Base-by-base conservation (phyloP, 345 rosid genomes). In the Syzygium aqueum region DNA sequence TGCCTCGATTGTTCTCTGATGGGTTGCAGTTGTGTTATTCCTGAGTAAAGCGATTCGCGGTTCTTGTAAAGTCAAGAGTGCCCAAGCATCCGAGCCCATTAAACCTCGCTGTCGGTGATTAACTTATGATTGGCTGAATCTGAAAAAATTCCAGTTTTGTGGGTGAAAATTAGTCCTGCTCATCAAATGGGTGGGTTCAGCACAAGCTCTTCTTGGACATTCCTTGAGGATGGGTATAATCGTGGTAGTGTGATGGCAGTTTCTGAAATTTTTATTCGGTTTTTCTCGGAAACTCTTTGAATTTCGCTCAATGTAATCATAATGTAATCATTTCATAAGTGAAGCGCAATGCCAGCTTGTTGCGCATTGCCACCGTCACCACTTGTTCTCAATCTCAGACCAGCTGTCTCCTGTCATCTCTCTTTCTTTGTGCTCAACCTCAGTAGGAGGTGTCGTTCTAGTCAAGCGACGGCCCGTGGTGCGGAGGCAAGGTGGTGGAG, bases 391-490 rank as follows among this genome's bases (percentile, higher is more conserved):
- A 37, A 67, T 7, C 46, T 17, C 25, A 17, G 13, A 3, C 80
- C 46, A 1, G 1, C 13, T 21, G 7, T 8, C 46, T 67, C 12
- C 1, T 33, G 46, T 1, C 78, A 4, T 67, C 78, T 67, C 77
- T 28, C 78, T 30, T 65, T 65, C 46, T 33, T 67, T 0, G 25
- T 8, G 25, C 3, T 67, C 77, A 19, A 16, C 12, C 43, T 65
- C 43, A 2, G 63, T 23, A 9, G 40, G 22, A 9, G 40, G 22
- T 7, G 23, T 30, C 30, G 22, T 16, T 30, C 77, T 30, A 0
- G 23, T 16, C 43, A 8, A 30, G 77, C 0, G 12, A 10, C 0
- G 8, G 67, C 7, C 0, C 30, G 30, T 0, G 8, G 67, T 27
- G 30, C 0, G 30, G 33, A 0, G 6, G 77, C 22, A 2, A 2